Evolutionary conservation across 495 filamentous ascomycete species (phyloP).

Genomic region (Xylaria telfairii): DNA sequence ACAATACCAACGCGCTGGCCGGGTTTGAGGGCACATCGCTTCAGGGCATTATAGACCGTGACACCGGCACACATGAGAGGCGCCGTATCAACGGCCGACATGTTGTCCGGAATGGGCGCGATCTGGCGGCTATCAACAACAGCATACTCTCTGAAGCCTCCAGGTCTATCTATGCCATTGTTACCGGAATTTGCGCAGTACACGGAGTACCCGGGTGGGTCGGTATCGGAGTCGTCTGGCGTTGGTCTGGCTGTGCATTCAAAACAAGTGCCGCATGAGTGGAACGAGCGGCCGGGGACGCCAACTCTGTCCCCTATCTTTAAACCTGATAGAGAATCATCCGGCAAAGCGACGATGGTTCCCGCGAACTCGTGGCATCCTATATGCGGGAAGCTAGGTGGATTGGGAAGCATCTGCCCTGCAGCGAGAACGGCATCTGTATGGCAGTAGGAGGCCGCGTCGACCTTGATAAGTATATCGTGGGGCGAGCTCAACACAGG

Average conservation of each 20-base stretch:
- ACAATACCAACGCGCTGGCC: slow-evolving; percentile 57
- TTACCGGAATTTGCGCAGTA: slow-evolving; percentile 37
- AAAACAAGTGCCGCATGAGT: slow-evolving; percentile 47
- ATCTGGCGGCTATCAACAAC: slow-evolving; percentile 35
- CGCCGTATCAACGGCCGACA: slow-evolving; percentile 49
- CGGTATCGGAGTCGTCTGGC: slow-evolving; percentile 29
- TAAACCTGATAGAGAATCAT: slow-evolving; percentile 22
- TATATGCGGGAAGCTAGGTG: slow-evolving; percentile 35
- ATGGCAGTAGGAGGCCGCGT: slow-evolving; percentile 49
- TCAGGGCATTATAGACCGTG: slow-evolving; percentile 57
- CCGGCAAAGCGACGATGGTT: slow-evolving; percentile 29
- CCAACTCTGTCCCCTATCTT: slow-evolving; percentile 41
- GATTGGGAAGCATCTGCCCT: slow-evolving; percentile 41
- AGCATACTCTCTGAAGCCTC: slow-evolving; percentile 39
- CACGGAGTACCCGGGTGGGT: slow-evolving; percentile 44
- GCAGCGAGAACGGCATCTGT: slow-evolving; percentile 45
- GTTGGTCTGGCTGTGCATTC: slow-evolving; percentile 38
- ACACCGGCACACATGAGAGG: slow-evolving; percentile 61
- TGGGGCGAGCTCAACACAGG: slow-evolving; percentile 35
- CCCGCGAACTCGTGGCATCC: slow-evolving; percentile 42
- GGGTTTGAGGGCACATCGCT: slow-evolving; percentile 47
- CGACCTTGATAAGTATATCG: slow-evolving; percentile 45
- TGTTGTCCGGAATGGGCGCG: slow-evolving; percentile 40
- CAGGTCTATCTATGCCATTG: slow-evolving; percentile 30
- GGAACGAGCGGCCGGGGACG: slow-evolving; percentile 45